These are phyloP conservation scores for Plasmodium vivax DNA, from an alignment of 169 alveolate species.

Conservation along the genomic window DNA sequence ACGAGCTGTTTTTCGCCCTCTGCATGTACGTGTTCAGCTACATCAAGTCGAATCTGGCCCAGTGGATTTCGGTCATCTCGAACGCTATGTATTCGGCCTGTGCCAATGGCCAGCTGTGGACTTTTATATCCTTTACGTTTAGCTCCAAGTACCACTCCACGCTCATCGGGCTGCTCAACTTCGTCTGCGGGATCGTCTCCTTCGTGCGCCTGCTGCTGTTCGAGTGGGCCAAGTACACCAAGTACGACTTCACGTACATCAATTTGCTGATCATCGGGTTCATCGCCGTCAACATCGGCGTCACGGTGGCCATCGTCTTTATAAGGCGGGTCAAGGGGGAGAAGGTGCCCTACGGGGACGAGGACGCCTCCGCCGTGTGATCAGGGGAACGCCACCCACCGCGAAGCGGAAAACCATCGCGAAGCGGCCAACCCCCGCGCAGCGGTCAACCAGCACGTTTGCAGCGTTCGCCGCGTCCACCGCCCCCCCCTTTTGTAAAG, in stretches of 20 bases:
- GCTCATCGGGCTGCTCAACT: conserved; percentile 75
- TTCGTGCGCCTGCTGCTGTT: conserved; percentile 39
- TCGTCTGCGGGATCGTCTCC: conserved; percentile 73
- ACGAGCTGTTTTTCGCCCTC: conserved; percentile 68
- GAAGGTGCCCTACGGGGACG: conserved; percentile 44
- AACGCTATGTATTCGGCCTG: conserved; percentile 73
- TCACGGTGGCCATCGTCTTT: conserved; percentile 5
- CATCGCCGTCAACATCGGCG: conserved; percentile 2
- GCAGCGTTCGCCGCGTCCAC: background rate
- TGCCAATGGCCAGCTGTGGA: conserved; percentile 78
- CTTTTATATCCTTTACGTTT: conserved; percentile 76
- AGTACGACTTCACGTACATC: conserved; percentile 68
- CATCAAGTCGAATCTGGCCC: conserved; percentile 20
- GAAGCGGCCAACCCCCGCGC: no score
- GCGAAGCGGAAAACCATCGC: no score
- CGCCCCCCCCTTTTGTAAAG: background rate
- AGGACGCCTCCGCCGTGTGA: background rate
- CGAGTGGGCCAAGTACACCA: conserved; percentile 60
- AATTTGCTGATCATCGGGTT: conserved; percentile 28
- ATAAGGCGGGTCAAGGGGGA: conserved; percentile 27
- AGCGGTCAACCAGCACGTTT: no score
- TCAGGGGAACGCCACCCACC: no score
- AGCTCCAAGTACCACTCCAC: conserved; percentile 78
- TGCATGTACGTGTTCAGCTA: conserved; percentile 43
- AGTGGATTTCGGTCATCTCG: conserved; percentile 70